Evolutionary conservation across 2,329 filamentous ascomycete genomes (phyloP), one percentile per base, ranked within the genome.

Genomic region (Epichloe gansuensis): DNA sequence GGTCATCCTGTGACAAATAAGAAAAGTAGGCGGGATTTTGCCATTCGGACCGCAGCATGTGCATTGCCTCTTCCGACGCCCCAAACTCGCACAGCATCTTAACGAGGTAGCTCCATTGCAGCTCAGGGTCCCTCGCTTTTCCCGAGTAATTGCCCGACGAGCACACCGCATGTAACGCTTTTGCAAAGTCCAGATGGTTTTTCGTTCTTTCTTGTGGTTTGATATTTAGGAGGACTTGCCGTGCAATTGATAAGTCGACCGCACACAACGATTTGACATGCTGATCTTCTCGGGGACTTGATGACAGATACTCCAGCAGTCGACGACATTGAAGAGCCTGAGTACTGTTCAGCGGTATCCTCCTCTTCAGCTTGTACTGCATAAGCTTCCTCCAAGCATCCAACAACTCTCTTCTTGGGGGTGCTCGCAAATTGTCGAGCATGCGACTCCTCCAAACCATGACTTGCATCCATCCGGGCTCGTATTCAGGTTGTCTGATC

Each of bases 401-500:
- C 0, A 80, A 67, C 2, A 95, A 71, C 36, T 86, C 79, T n/a
- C 74, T 65, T 3, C 74, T 70, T 0, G 78, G 66, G 66, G 87
- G 89, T 9, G 80, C 77, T 36, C 88, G 78, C 38, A 82, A 72
- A 49, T 78, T 75, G 52, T 86, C 76, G 49, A 77, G 74, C 58
- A 83, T 70, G 54, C 80, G 77, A 58, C 79, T 78, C 50, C 78
- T 72, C 64, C 88, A 77, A 53, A 86, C 77, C 60, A 86, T 77
- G 70, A 95, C 79, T 15, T 76, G 77, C 57, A 81, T 80, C 61
- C 89, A 78, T 50, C 89, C 89, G 0, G 80, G 85, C 60, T 82
- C 85, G 54, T 82, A 71, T 59, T 82, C 75, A 49, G 82, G 73
- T 23, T 80, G 73, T 64, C 81, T 83, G 43, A 82, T 67, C 52